phyloP scores from a whole-genome alignment of 371 early-diverging fungal species.

The Zychaea mexicana region DNA sequence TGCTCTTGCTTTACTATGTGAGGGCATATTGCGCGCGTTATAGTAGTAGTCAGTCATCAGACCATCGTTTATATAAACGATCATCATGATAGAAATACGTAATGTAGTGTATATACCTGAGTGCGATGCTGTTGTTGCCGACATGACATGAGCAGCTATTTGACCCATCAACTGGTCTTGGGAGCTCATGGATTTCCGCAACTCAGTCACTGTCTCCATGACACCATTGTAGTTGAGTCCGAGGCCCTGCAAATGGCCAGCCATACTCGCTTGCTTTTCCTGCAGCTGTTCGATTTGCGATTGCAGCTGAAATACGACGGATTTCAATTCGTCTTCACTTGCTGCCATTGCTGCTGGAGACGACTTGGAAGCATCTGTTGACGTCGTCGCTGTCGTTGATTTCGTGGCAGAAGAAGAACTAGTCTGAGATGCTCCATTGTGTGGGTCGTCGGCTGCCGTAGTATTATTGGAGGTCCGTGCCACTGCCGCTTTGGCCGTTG shows the following conservation, averaged over 20 bases:
- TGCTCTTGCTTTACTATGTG: neutral
- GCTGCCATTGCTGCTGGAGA: neutral
- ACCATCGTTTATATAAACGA: neutral
- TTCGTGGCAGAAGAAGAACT: neutral
- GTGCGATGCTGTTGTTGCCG: neutral
- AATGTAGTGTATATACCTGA: neutral
- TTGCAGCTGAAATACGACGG: conserved; percentile 37
- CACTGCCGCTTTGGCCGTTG: neutral
- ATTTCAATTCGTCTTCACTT: conserved; percentile 20
- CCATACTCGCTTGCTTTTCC: conserved; percentile 32
- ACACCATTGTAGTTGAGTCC: conserved; percentile 54
- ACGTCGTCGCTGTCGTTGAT: neutral
- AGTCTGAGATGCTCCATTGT: neutral
- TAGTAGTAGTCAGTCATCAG: neutral
- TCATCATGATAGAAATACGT: neutral
- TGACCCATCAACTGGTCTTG: conserved; percentile 41
- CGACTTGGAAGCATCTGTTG: neutral
- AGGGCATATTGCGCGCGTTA: neutral
- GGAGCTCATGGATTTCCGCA: conserved; percentile 55
- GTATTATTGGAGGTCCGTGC: neutral
- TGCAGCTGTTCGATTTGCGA: conserved; percentile 44
- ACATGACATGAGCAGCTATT: neutral
- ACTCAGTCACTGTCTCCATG: conserved; percentile 52
- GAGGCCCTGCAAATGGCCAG: conserved; percentile 33
- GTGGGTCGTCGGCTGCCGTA: neutral